A percentile compares a stretch with the other conserved stretches of the same genome.
phyloP scores from a whole-genome alignment of 306 rosid genomes.

The Fragaria ananassa region DNA sequence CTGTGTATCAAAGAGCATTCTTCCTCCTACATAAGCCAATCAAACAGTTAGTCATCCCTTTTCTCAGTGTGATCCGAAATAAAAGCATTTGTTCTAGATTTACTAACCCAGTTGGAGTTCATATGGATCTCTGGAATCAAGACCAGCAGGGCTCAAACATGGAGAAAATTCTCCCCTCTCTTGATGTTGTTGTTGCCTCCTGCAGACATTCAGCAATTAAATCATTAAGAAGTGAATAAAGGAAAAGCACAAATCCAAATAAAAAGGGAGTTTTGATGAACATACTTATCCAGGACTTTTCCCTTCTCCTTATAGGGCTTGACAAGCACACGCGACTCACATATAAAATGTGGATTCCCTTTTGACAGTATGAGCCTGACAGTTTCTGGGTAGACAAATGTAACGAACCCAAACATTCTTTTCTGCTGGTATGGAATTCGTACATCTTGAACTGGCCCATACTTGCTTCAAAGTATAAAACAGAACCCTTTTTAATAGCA shows the following conservation, averaged over 20 bases:
- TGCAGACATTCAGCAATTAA: conserved; percentile 23
- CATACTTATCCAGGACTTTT: conserved; percentile 81
- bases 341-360: conserved; percentile 96
- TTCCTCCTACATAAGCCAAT: conserved; percentile 44
- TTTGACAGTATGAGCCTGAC: conserved; percentile 79
- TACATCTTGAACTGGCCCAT: conserved; percentile 97
- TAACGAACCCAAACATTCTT: conserved; percentile 96
- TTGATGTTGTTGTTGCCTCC: conserved; percentile 55
- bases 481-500: conserved; percentile 20
- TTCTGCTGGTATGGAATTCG: conserved; percentile 98
- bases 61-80: background rate
- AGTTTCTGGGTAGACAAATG: conserved; percentile 91
- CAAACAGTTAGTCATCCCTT: background rate
- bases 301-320: conserved; percentile 99
- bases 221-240: background rate
- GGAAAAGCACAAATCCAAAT: background rate
- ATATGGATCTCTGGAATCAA: conserved; percentile 41
- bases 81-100: background rate
- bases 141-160: conserved; percentile 49
- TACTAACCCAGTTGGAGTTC: conserved; percentile 42
- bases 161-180: conserved; percentile 54
- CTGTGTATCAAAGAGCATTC: conserved; percentile 62
- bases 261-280: background rate
- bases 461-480: conserved; percentile 60
- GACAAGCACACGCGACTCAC: conserved; percentile 95